Base-by-base conservation (phyloP, 352 stramenopile genomes). In the Pythium rhizo-oryzae region DNA sequence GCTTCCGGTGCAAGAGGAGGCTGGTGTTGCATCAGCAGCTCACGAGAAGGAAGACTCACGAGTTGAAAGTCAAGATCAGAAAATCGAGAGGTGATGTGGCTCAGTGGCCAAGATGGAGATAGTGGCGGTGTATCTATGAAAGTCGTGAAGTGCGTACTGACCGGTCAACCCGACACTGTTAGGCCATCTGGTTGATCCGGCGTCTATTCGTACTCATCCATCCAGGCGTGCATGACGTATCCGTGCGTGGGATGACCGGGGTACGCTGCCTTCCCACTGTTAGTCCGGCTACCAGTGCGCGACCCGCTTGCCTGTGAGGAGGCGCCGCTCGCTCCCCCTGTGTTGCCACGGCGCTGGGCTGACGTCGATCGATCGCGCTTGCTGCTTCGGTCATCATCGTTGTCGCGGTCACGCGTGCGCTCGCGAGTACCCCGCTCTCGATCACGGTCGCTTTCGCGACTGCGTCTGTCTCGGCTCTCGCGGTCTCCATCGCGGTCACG, bases 171-270 rank as follows among this genome's bases (percentile, higher is more conserved):
- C 23, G 18, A 13, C 25, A 16, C 23, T 23, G 11, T 57, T 25
- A 41, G 28, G 28, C 28, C 28, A 2, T 33, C 28, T 33, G 28
- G 28, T 33, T 57, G 52, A 56, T 39, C 13, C 15, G 13, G 16
- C 25, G 19, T 41, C 33, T 59, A 59, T 52, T 75, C 69, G 56
- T 65, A 76, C 15, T 86, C 82, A 54, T 90, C 81, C 55, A 74
- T 80, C 84, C 84, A 92, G 9, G 84, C 84, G 51, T 92, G 77
- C 72, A 92, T 90, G 51, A 91, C 72, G 54, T 76, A 84, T 4
- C 80, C 82, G 54, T 86, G 81, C 2, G 58, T 67, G 11, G 66
- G 59, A 66, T 78, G 62, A n/a, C 30, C 46, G 8, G 51, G 16
- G 44, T 71, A 66, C 8, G 49, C 25, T 1, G 56, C 28, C 54